Evolutionary conservation across 2,329 filamentous ascomycete genomes (phyloP).

Genomic region (Onygenales sp.): DNA sequence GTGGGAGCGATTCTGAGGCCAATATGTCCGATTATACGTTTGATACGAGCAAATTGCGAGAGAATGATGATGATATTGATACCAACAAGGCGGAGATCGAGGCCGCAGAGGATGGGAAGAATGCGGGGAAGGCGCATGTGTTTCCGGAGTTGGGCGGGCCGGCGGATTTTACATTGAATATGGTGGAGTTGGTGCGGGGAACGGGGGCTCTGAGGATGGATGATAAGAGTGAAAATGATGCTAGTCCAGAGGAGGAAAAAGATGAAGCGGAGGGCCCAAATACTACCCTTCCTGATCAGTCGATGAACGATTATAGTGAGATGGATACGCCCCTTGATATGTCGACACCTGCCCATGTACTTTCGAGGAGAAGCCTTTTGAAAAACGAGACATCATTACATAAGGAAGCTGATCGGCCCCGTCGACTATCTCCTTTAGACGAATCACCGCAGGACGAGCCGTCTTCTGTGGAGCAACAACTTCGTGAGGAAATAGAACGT

Average conservation of each 20-base stretch:
- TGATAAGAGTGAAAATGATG: constrained; percentile 9
- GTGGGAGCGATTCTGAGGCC: constrained; percentile 26
- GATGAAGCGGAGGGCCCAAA: constrained; percentile 11
- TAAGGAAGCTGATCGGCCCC: constrained; percentile 23
- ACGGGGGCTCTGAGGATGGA: constrained; percentile 7
- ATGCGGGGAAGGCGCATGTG: constrained; percentile 16
- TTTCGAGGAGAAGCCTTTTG: constrained; percentile 16
- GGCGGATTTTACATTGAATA: constrained; percentile 33
- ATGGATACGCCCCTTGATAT: constrained; percentile 34
- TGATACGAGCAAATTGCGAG: constrained; percentile 29
- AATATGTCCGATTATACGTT: constrained; percentile 31
- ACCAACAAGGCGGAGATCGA: constrained; percentile 4
- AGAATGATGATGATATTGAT: constrained; percentile 15
- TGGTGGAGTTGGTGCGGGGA: constrained; percentile 30
- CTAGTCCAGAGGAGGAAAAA: constrained; percentile 2
- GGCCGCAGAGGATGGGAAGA: constrained; percentile 16
- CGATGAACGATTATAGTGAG: constrained; percentile 31
- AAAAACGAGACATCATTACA: constrained; percentile 24
- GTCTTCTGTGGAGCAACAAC: constrained; percentile 13
- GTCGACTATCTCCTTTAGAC: background rate
- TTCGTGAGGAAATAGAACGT: constrained; percentile 24
- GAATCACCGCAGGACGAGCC: constrained; percentile 13
- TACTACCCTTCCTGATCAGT: constrained; percentile 21
- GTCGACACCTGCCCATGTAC: constrained; percentile 33
- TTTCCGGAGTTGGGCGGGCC: constrained; percentile 31